These are phyloP conservation scores for Pholiota molesta DNA, from an alignment of 768 basidiomycete species.

Conservation along the genomic window DNA sequence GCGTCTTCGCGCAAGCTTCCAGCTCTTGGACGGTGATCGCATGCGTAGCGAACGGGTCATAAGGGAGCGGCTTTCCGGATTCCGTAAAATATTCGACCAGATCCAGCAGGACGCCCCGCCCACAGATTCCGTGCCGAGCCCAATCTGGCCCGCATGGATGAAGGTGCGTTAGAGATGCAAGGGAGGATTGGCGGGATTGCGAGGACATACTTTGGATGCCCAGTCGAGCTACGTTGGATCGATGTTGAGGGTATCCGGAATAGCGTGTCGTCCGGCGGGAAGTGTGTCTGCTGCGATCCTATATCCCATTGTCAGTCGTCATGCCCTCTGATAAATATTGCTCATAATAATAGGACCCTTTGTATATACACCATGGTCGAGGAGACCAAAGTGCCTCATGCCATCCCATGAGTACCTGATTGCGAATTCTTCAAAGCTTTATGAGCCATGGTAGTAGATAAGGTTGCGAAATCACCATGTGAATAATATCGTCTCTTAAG, in stretches of 20 bases:
- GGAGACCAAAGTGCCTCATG: constrained; percentile 10
- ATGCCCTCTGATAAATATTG: background rate
- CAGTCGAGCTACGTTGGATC: background rate
- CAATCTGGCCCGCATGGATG: no score
- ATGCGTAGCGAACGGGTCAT: constrained; percentile 1
- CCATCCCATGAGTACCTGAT: constrained; percentile 11
- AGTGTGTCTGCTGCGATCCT: background rate
- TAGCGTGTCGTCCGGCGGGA: constrained; percentile 3
- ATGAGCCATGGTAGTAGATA: background rate
- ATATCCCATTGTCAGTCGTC: no score
- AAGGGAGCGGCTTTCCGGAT: background rate
- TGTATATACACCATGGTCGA: constrained; percentile 5
- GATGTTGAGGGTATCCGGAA: constrained; percentile 3
- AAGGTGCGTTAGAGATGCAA: no score
- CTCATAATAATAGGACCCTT: background rate
- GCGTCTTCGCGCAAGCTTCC: background rate
- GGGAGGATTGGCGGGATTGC: no score
- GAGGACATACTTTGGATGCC: constrained; percentile 7
- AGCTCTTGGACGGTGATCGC: constrained; percentile 1
- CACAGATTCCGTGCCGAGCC: constrained; percentile 9
- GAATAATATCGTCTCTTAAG: constrained; percentile 7
- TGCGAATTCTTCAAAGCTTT: constrained; percentile 1
- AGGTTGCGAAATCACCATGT: background rate
- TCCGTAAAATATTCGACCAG: constrained; percentile 6
- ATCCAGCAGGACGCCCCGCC: constrained; percentile 7